Base-by-base conservation (phyloP, 306 rosid species). In the Ochetophila trinervis region DNA sequence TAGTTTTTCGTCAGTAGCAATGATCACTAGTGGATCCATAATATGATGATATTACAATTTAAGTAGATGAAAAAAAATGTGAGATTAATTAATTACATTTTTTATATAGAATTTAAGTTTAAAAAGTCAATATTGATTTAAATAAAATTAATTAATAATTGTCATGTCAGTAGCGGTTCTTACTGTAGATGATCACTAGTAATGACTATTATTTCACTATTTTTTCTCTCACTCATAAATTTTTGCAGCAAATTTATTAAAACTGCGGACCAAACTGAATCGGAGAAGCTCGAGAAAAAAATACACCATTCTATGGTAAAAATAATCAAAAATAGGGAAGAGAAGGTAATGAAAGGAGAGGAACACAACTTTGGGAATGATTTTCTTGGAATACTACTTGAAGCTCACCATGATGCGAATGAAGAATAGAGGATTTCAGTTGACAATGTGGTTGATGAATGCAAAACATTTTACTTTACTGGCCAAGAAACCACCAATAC, bases 391-490 rank as follows among this genome's bases (percentile, higher is more conserved):
- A 0, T 48, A 10, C 57, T 75, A 59, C 8, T 75, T 8, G 62
- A 68, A 66, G 70, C 70, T 53, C 65, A 49, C 35, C 74, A 49
- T 68, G 74, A 40, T 55, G 36, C 54, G n/a, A 36, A 62, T 22
- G 53, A 22, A 0, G 48, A 35, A 18, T 30, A 53, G 40, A 53
- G 51, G 21, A 55, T 68, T 47, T 75, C 74, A 5, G 50, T 62
- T 19, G 42, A 62, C 2, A 70, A 68, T 49, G 1, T 75, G 34
- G 62, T 68, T 30, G 74, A 62, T 51, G 70, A 68, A 23, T 75
- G 79, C 70, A 75, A 75, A 55, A 75, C 79, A 8, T 68, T 62
- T 27, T 68, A 62, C 24, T 4, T 68, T 59, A 66, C 70, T 35
- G 62, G 74, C 19, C 75, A 75, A 48, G 80, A 69, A 48, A 68